These are phyloP conservation scores for Sorghum bicolor DNA, from an alignment of 176 grass and related monocot genomes.

Conservation along the genomic window Sorghum_bicolor_NCBIv3 NC_012870.2:66370501-66371000, in stretches of 20 bases:
- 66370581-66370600: slow-evolving; percentile 10
- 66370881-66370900: slow-evolving; percentile 91
- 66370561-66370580: slow-evolving; percentile 58
- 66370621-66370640: slow-evolving; percentile 15
- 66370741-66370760: slow-evolving; percentile 2
- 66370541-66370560: slow-evolving; percentile 54
- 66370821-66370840: slow-evolving; percentile 26
- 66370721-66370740: slow-evolving; percentile 83
- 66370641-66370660: slow-evolving; percentile 56
- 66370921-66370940: slow-evolving; percentile 93
- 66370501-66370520: slow-evolving; percentile 49
- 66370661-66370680: slow-evolving; percentile 77
- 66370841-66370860: slow-evolving; percentile 68
- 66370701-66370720: slow-evolving; percentile 67
- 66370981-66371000: slow-evolving; percentile 99
- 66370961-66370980: slow-evolving; percentile 96
- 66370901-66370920: slow-evolving; percentile 90
- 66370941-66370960: slow-evolving; percentile 84
- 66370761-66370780: background rate
- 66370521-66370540: slow-evolving; percentile 32
- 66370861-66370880: slow-evolving; percentile 91
- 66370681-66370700: slow-evolving; percentile 60
- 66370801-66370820: slow-evolving; percentile 11
- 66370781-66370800: background rate
- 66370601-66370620: background rate